Base-by-base conservation (phyloP, 192 early-diverging fungal genomes). In the Backusella sp. region DNA sequence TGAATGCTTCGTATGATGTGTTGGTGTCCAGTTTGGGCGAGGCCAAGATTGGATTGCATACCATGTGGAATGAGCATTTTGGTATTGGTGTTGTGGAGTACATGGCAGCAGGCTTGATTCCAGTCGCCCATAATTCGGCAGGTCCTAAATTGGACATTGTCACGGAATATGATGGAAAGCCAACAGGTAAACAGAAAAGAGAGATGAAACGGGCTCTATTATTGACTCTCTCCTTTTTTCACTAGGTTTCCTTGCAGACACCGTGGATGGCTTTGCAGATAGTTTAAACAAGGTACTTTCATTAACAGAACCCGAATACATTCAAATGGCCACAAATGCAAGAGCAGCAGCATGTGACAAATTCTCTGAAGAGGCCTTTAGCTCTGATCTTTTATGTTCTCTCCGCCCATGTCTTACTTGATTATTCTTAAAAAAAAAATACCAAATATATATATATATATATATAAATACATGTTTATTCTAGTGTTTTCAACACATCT, bases 61-160 rank as follows among this genome's bases (percentile, higher is more conserved):
- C 97, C 15, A 99, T 99, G 98, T 87, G 88, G 77, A 93, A 99
- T 77, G 98, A 99, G 81, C 98, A 99, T 78, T 99, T 99, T 88
- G 98, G 98, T 6, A 99, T 99, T 74, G 92, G 94, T 34, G 89
- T 99, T 59, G 94, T 99, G 2, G 98, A 99, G 80, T 98, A 96
- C 79, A 98, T 99, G 98, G 94, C 96, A 26, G 91, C 94, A 12
- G 96, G 95, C 26, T 66, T 96, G 49, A 89, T 97, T 17, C 84
- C 93, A 15, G 76, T 97, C 8, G 94, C 91, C 15, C 90, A 97
- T 77, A 88, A 93, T 76, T 96, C 94, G 19, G 96, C 90, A 32
- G 96, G 96, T 0, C 96, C 96, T 4, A 91, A 92, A 74, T 83
- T 90, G 84, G 96, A 97, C 79, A 97, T 96, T 82, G 89, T 97